Evolutionary conservation across 2,329 filamentous ascomycete genomes (phyloP), one percentile per base, ranked within the genome.

Genomic region (Reticulascus tulasneorum): DNA sequence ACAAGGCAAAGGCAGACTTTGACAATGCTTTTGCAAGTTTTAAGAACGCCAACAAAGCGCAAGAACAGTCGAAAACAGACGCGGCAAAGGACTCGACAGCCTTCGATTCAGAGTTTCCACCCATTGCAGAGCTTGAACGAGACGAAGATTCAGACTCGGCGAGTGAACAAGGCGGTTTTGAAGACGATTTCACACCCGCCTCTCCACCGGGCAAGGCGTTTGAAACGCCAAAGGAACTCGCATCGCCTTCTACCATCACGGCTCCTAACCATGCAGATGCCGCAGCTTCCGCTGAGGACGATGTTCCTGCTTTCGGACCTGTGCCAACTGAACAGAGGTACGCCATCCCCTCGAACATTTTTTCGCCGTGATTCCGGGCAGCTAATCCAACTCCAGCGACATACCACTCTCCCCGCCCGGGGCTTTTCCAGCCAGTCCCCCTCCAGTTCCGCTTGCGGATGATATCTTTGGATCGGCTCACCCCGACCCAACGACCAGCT

Each of bases 21-120:
- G 87, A 94, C 54, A 81, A 82, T 42, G 87, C 87, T 2, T 94
- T 94, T 66, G 85, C 84, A 27, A 82, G 81, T 38, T 91, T 93
- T 50, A 69, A 71, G 35, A 70, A 64, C 30, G 63, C 69, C 30
- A 72, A 71, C 49, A 76, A 75, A 50, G 60, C 56, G 32, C 69
- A 68, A 42, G 66, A 66, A 35, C 70, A 67, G 40, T 45, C 59
- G 6, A 44, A 54, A 7, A 59, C 62, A 13, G 66, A 67, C 11
- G 53, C 59, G n/a, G 54, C 59, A 23, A 73, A 73, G 43, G 53
- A 64, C 3, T 66, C 66, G 15, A 57, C 73, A 4, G 67, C 62
- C 36, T 84, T 86, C 50, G 75, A 81, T 53, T 73, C 79, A 16
- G 93, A 97, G 56, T 97, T 97, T 55, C 93, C 93, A 21, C 93